These are phyloP conservation scores for Rhodotorula sp. DNA, from an alignment of 1,284 basidiomycete genomes.

Conservation along the genomic window DNA sequence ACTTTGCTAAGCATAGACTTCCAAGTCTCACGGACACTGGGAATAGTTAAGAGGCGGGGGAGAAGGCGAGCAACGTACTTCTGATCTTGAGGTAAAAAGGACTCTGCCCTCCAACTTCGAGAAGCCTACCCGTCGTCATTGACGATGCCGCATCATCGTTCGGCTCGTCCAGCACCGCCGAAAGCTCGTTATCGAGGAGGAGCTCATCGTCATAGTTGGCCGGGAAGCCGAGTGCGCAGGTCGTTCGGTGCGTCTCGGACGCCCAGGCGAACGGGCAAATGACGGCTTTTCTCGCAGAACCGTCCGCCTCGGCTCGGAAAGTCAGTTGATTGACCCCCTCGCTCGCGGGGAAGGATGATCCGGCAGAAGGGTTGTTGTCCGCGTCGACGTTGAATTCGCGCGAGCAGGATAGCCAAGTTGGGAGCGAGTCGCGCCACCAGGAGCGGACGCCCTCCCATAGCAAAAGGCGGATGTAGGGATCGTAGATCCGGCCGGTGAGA, in stretches of 20 bases:
- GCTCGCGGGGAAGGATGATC: neutral
- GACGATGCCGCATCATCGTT: neutral
- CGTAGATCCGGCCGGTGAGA: slow-evolving; percentile 39
- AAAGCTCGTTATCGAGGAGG: neutral
- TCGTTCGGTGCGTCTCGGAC: slow-evolving; percentile 36
- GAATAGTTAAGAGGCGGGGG: too few relatives aligned
- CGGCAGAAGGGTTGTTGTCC: neutral
- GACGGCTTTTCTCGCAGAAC: neutral
- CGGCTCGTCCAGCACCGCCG: too few relatives aligned
- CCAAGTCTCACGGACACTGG: too few relatives aligned
- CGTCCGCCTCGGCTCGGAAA: neutral
- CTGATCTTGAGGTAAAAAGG: slow-evolving; percentile 41
- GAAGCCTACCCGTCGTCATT: slow-evolving; percentile 3
- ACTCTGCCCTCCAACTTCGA: slow-evolving; percentile 44
- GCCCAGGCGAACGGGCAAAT: slow-evolving; percentile 48
- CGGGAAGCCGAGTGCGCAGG: slow-evolving; percentile 44
- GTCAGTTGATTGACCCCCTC: neutral
- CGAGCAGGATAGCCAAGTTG: slow-evolving; percentile 45
- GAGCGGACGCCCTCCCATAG: slow-evolving; percentile 48
- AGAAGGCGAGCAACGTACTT: slow-evolving; percentile 22
- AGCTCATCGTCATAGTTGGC: slow-evolving; percentile 20
- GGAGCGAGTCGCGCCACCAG: slow-evolving; percentile 44
- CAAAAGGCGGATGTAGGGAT: slow-evolving; percentile 49
- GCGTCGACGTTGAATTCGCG: neutral
- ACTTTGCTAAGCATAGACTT: too few relatives aligned